phyloP scores from a whole-genome alignment of 2,329 filamentous ascomycete genomes.

The Botrytis paeoniae region DNA sequence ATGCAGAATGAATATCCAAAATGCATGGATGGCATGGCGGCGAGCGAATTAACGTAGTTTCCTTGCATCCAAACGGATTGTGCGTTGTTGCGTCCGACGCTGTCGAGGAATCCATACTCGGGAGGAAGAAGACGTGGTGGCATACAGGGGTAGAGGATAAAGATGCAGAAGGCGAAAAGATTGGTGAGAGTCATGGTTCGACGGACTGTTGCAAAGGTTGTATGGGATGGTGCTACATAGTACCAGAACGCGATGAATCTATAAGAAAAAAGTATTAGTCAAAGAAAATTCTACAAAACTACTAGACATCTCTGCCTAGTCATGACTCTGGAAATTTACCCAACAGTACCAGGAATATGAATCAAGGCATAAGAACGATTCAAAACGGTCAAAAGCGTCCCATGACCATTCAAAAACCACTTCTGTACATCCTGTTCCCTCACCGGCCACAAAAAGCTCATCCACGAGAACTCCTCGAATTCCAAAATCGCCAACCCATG shows the following conservation, averaged over 20 bases:
- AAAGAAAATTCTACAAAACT: background rate
- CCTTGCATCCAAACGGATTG: slow-evolving; percentile 51
- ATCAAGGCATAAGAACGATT: slow-evolving; percentile 59
- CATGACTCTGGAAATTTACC: slow-evolving; percentile 40
- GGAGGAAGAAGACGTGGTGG: slow-evolving; percentile 49
- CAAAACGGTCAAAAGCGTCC: slow-evolving; percentile 51
- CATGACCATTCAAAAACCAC: slow-evolving; percentile 55
- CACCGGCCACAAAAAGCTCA: slow-evolving; percentile 52
- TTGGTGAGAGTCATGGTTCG: slow-evolving; percentile 53
- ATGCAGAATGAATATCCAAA: slow-evolving; percentile 55
- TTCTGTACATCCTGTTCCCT: slow-evolving; percentile 52
- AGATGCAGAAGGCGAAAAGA: slow-evolving; percentile 51
- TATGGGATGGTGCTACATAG: slow-evolving; percentile 51
- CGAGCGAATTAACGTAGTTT: slow-evolving; percentile 50
- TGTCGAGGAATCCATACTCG: slow-evolving; percentile 50
- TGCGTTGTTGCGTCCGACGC: slow-evolving; percentile 48
- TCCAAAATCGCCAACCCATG: slow-evolving; percentile 55
- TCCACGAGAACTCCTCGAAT: slow-evolving; percentile 50
- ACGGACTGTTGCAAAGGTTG: slow-evolving; percentile 46
- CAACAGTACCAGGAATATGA: slow-evolving; percentile 59
- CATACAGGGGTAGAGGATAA: slow-evolving; percentile 53
- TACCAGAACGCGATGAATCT: slow-evolving; percentile 65
- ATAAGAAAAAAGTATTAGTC: background rate
- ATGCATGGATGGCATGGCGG: slow-evolving; percentile 53
- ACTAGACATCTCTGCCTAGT: background rate